Conservation (phyloP, 441 rosid species). For the Arabidopsis lyrata region DNA sequence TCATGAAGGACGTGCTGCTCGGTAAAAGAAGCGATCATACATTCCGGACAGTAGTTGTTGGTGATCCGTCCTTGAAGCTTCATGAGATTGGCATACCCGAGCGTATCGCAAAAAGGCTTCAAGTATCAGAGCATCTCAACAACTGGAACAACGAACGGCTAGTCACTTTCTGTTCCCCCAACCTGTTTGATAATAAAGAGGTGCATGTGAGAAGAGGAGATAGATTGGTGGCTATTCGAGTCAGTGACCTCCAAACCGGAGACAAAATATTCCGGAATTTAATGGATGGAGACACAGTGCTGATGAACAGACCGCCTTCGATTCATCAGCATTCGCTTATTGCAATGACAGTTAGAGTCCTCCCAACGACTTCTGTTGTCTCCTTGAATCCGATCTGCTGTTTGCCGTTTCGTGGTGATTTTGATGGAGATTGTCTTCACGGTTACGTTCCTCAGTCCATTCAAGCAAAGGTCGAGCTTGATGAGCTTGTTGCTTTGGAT, state of each 20-base stretch:
- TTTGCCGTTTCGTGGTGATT: constrained; percentile 92
- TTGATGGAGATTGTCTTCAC: constrained; percentile 97
- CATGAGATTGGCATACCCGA: constrained; percentile 90
- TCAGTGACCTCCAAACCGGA: constrained; percentile 62
- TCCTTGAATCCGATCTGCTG: constrained; percentile 92
- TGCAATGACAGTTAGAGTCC: constrained; percentile 73
- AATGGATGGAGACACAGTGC: constrained; percentile 74
- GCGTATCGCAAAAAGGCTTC: constrained; percentile 79
- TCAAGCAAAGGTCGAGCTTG: constrained; percentile 77
- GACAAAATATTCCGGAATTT: constrained; percentile 76
- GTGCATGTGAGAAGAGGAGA: constrained; percentile 72
- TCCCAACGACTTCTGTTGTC: constrained; percentile 75
- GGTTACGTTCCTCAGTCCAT: constrained; percentile 95
- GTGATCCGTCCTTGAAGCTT: constrained; percentile 82
- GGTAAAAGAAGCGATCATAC: constrained; percentile 89
- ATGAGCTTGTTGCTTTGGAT: constrained; percentile 85
- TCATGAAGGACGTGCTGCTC: constrained; percentile 89
- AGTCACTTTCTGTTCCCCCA: constrained; percentile 54
- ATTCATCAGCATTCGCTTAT: constrained; percentile 95
- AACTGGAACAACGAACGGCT: constrained; percentile 74
- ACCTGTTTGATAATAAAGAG: constrained; percentile 58
- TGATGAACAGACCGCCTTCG: constrained; percentile 95
- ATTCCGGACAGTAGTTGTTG: constrained; percentile 92
- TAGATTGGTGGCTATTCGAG: constrained; percentile 53
- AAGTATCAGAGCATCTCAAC: constrained; percentile 77